Evolutionary conservation across 139 green algal species (phyloP).

Genomic region (Tetradesmus obliquus): DNA sequence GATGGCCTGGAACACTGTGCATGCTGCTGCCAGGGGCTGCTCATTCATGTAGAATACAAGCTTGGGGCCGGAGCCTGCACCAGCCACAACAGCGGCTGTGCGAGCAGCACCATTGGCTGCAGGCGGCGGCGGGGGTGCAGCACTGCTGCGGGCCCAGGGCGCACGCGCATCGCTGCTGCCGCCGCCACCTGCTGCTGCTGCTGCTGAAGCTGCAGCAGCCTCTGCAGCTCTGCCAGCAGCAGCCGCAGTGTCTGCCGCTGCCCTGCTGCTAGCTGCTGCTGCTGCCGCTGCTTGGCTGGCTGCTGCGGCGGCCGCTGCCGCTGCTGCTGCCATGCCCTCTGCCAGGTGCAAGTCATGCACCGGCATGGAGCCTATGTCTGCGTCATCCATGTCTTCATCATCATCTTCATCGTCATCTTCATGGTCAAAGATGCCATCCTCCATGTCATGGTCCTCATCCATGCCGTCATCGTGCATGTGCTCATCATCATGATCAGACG

Average conservation of each 20-base stretch:
- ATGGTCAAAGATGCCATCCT: slow-evolving; percentile 26
- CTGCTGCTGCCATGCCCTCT: slow-evolving; percentile 39
- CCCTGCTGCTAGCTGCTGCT: background rate
- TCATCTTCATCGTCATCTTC: slow-evolving; percentile 70
- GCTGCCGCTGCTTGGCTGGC: background rate
- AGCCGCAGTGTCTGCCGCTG: slow-evolving; percentile 20
- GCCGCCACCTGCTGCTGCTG: slow-evolving; percentile 31
- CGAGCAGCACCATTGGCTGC: background rate
- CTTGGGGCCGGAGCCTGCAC: slow-evolving; percentile 44
- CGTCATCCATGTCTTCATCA: slow-evolving; percentile 54
- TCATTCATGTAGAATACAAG: slow-evolving; percentile 80
- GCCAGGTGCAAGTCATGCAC: slow-evolving; percentile 87
- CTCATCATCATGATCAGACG: slow-evolving; percentile 40
- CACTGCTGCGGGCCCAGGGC: background rate
- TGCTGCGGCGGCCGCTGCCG: slow-evolving; percentile 19
- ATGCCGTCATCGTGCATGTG: slow-evolving; percentile 56
- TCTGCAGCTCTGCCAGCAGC: slow-evolving; percentile 37
- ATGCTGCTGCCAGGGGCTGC: slow-evolving; percentile 54
- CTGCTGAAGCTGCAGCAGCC: slow-evolving; percentile 26
- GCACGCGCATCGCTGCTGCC: slow-evolving; percentile 11
- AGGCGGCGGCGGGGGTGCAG: background rate
- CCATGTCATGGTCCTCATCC: slow-evolving; percentile 26
- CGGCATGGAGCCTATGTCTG: slow-evolving; percentile 58
- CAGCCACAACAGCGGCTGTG: slow-evolving; percentile 3
- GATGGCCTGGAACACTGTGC: slow-evolving; percentile 93